Base-by-base conservation (phyloP, 2,329 filamentous ascomycete genomes). In the Venturia asperata region DNA sequence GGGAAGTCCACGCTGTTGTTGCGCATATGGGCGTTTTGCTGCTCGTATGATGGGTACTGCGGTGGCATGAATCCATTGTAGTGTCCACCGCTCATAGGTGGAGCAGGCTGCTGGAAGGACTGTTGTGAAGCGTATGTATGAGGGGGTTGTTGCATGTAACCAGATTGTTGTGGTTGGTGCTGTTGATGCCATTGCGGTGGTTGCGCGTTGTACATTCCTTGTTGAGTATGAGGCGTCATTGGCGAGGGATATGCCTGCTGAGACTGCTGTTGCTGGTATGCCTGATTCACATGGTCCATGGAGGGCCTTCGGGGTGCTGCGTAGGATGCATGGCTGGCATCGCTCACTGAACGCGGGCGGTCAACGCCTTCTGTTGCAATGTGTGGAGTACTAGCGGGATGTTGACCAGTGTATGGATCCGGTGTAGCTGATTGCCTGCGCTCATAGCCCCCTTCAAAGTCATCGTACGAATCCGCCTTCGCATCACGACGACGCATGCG, bases 401-500 rank as follows among this genome's bases (percentile, higher is more conserved):
- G 55, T 42, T 77, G 76, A 47, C 76, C 77, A 49, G 74, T 74
- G 65, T 82, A 82, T 6, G 74, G 71, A 66, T 82, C 81, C 1
- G 81, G 81, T 1, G 81, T 83, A 5, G 78, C 74, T 61, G 78
- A 82, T 69, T 80, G 78, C 68, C 82, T 67, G 43, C 78, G 78
- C 19, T 78, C 76, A 67, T 80, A 81, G 7, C 75, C 76, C 52
- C 74, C 75, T n/a, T 83, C 80, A 11, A 83, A 82, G 15, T 85
- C 82, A 67, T 84, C 87, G 27, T 89, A 85, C 69, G 85, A 84
- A 56, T 78, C 77, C 30, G 39, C 17, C 58, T 67, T 67, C 61
- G 79, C 79, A 13, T 81, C 78, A 45, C 91, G 87, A 72, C 91
- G 88, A 76, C 92, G 87, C 90, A 96, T 95, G 66, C 92, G 87